Evolutionary conservation across 352 stramenopile genomes (phyloP).

Genomic region (Globisporangium orthogonon): DNA sequence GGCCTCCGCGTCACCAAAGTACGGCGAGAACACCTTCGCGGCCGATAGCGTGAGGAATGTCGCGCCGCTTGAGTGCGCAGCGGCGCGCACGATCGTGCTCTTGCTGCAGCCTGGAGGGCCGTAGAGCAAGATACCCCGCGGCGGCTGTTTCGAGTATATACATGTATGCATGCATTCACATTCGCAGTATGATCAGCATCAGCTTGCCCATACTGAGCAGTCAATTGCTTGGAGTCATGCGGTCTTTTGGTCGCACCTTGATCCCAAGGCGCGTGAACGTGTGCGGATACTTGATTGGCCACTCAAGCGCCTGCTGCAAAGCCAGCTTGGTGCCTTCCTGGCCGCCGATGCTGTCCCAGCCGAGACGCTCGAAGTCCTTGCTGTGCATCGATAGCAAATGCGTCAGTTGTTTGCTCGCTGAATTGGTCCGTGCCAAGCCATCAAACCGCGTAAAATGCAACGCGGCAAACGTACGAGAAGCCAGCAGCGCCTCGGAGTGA

Average conservation of each 20-base stretch:
- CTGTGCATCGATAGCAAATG: conserved; percentile 12
- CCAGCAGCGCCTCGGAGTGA: conserved; percentile 50
- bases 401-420: not conserved
- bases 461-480: conserved; percentile 31
- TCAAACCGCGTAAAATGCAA: not conserved
- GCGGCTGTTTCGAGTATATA: conserved; percentile 18
- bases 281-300: conserved; percentile 74
- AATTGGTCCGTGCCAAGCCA: not conserved
- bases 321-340: conserved; percentile 65
- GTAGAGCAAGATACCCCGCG: conserved; percentile 84
- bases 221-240: not conserved
- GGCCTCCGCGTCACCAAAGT: conserved; percentile 86
- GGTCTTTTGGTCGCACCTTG: conserved; percentile 16
- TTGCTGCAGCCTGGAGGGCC: conserved; percentile 89
- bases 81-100: conserved; percentile 83
- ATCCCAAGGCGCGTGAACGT: conserved; percentile 70
- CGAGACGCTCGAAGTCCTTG: conserved; percentile 49
- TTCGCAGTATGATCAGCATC: not conserved
- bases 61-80: conserved; percentile 60
- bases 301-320: conserved; percentile 85
- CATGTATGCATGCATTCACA: not conserved
- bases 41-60: conserved; percentile 87
- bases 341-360: conserved; percentile 74
- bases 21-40: conserved; percentile 85
- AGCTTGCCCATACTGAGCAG: too few relatives aligned